phyloP scores from a whole-genome alignment of 2,329 filamentous ascomycete genomes.

The Ophiostoma angusticollis region DNA sequence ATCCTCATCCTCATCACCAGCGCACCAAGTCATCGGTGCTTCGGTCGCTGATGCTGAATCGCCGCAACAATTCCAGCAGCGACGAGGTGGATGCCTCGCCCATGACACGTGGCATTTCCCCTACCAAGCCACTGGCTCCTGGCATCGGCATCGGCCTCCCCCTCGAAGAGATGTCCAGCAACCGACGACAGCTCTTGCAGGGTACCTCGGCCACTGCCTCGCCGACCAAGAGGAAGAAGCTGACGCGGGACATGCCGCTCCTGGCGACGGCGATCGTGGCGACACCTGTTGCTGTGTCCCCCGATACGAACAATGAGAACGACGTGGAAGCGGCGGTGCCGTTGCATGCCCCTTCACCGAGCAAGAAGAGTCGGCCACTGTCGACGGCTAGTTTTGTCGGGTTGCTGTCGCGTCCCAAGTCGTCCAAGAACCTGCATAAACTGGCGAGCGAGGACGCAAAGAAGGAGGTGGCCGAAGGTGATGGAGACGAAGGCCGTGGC shows the following conservation, averaged over 20 bases:
- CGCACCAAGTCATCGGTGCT: conserved; percentile 37
- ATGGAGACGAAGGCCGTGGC: conserved; percentile 16
- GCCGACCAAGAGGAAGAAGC: conserved; percentile 8
- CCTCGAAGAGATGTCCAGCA: conserved; percentile 44
- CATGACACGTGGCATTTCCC: neutral
- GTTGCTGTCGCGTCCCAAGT: conserved; percentile 63
- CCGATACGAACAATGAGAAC: neutral
- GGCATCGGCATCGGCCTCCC: neutral
- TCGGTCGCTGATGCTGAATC: conserved; percentile 36
- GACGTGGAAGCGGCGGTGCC: neutral
- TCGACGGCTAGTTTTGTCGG: conserved; percentile 71
- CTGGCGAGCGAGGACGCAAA: conserved; percentile 19
- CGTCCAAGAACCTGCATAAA: conserved; percentile 52
- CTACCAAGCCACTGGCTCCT: conserved; percentile 6
- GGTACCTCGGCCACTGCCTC: neutral
- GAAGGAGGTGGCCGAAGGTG: conserved; percentile 2
- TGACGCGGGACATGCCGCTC: neutral
- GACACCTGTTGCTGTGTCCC: neutral
- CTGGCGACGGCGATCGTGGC: neutral
- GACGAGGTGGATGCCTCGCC: conserved; percentile 21
- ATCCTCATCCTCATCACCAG: conserved; percentile 26
- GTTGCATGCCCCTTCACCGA: conserved; percentile 26
- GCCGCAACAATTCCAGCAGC: conserved; percentile 33
- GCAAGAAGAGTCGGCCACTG: conserved; percentile 65
- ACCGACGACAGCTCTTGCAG: conserved; percentile 34